Percentiles rank a stretch among this genome's conserved stretches.
These are phyloP conservation scores for Asterochloris sp. DNA, from an alignment of 139 green algal genomes.

Conservation along the genomic window DNA sequence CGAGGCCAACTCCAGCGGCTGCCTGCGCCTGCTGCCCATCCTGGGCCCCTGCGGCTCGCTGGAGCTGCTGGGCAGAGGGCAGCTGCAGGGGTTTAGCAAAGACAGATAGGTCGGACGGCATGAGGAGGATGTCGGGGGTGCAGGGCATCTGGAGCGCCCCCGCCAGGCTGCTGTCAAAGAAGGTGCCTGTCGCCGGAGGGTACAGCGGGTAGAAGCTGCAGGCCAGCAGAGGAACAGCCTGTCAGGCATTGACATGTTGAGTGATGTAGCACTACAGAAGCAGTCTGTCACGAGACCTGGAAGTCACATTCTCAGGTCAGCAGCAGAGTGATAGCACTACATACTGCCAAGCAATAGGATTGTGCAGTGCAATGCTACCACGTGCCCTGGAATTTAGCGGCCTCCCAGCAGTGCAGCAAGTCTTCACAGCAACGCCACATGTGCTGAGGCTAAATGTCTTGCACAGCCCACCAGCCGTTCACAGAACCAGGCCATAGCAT, in stretches of 20 bases:
- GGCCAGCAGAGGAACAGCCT: background rate
- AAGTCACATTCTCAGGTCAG: background rate
- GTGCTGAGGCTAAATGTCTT: too few relatives aligned
- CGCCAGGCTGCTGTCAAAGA: constrained; percentile 70
- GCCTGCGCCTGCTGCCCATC: background rate
- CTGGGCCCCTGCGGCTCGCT: background rate
- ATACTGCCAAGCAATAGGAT: background rate
- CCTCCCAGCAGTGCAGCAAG: background rate
- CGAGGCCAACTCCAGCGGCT: background rate
- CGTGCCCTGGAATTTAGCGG: background rate
- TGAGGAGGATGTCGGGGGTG: constrained; percentile 82
- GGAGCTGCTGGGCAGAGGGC: background rate
- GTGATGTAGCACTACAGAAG: background rate
- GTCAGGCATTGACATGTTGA: background rate
- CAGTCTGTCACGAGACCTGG: too few relatives aligned
- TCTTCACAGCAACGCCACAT: too few relatives aligned
- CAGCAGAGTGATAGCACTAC: background rate
- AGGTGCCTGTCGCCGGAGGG: constrained; percentile 59
- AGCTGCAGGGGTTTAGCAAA: constrained; percentile 79
- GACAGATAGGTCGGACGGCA: constrained; percentile 86
- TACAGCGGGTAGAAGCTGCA: constrained; percentile 89
- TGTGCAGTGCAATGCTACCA: background rate
- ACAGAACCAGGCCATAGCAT: too few relatives aligned
- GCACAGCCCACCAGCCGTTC: too few relatives aligned
- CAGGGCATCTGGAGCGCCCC: constrained; percentile 50